Evolutionary conservation across 1,284 basidiomycete genomes (phyloP), one percentile per base, ranked within the genome.

Genomic region (Waitea zeae): DNA sequence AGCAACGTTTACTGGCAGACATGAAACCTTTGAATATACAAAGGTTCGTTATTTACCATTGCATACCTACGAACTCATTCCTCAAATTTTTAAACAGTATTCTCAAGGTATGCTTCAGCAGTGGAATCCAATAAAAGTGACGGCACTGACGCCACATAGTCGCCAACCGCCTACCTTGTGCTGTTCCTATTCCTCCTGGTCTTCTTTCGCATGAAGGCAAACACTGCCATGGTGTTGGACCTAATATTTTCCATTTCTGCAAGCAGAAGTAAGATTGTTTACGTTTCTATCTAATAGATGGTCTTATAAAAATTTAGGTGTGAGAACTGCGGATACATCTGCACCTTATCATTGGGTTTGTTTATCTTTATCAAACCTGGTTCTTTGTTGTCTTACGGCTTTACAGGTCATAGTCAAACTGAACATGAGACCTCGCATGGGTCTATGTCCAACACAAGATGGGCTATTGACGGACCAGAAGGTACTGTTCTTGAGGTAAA

Each of bases 341-440:
- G 73, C 41, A 72, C 60, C 0, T 45, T 71, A 3, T 69, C 67
- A 3, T 51, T 63, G 20, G 67, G 72, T n/a, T n/a, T n/a, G n/a
- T n/a, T n/a, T n/a, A n/a, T n/a, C n/a, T n/a, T n/a, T n/a, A n/a
- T n/a, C n/a, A n/a, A 38, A 6, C 41, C 31, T 17, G 28, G 12
- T 7, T 17, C n/a, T 28, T 17, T 18, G 1, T 18, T 17, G 18
- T 19, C 7, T 2, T 17, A 30, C n/a, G n/a, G n/a, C n/a, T n/a
- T n/a, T n/a, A 35, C 37, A 76, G 73, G 67, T 0, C 73, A 76
- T 41, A 35, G 63, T 0, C 72, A 76, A 40, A 56, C 61, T 39
- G 64, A 70, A 29, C 72, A 76, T 35, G 69, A 73, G 22, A 77
- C 72, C 0, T 57, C 58, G 19, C 72, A 76, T 41, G 73, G 72